These are phyloP conservation scores for Ampelomyces quisqualis DNA, from an alignment of 2,329 filamentous ascomycete species.

Conservation along the genomic window DNA sequence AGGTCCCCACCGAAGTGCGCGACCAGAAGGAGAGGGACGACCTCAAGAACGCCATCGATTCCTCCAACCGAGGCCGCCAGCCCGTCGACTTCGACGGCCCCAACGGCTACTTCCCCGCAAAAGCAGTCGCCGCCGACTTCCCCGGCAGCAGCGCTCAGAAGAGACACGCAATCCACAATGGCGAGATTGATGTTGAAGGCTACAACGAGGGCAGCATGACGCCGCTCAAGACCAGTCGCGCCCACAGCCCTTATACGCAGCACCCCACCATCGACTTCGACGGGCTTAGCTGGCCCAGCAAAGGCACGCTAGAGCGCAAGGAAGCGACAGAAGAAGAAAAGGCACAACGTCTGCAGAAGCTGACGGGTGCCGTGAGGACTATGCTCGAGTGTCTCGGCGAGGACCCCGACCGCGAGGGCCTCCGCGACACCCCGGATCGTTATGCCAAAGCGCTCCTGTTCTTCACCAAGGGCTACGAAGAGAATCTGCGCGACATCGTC, in stretches of 20 bases:
- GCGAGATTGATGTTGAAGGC: slow-evolving; percentile 50
- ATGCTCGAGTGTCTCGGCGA: slow-evolving; percentile 67
- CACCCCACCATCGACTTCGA: slow-evolving; percentile 57
- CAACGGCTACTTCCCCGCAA: slow-evolving; percentile 33
- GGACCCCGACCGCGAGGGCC: slow-evolving; percentile 64
- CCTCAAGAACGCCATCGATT: slow-evolving; percentile 60
- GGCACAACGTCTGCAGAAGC: slow-evolving; percentile 58
- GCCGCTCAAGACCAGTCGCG: slow-evolving; percentile 55
- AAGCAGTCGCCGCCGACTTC: slow-evolving; percentile 16
- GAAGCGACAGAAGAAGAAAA: slow-evolving; percentile 61
- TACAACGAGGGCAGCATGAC: slow-evolving; percentile 56
- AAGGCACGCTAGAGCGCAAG: slow-evolving; percentile 63
- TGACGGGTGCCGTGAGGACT: slow-evolving; percentile 63
- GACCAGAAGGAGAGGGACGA: slow-evolving; percentile 56
- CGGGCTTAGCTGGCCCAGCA: slow-evolving; percentile 58
- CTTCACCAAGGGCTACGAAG: slow-evolving; percentile 95
- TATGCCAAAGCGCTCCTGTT: slow-evolving; percentile 96
- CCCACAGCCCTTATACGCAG: slow-evolving; percentile 53
- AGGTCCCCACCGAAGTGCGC: slow-evolving; percentile 50
- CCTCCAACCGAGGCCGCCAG: slow-evolving; percentile 55
- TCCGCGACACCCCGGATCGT: slow-evolving; percentile 70
- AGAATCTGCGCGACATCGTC: slow-evolving; percentile 87
- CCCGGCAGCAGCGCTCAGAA: slow-evolving; percentile 18
- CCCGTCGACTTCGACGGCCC: slow-evolving; percentile 48
- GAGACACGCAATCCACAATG: slow-evolving; percentile 22